These are phyloP conservation scores for Cadophora sp. DNA, from an alignment of 2,329 filamentous ascomycete species.

Conservation along the genomic window DNA sequence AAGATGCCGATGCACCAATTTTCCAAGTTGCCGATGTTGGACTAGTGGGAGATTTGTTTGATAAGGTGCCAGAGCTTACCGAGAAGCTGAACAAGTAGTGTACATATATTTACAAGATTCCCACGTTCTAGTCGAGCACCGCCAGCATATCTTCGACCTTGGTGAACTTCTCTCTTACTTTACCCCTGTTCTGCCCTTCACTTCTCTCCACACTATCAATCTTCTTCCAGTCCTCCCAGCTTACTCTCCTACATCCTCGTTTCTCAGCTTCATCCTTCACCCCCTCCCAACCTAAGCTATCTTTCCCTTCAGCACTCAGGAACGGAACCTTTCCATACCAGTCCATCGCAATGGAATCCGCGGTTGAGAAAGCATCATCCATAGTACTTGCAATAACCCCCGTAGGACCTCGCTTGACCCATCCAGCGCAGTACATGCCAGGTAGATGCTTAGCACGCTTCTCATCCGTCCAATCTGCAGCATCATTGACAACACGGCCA, in stretches of 20 bases:
- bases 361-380: conserved; percentile 91
- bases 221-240: conserved; percentile 84
- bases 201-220: conserved; percentile 82
- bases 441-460: conserved; percentile 50
- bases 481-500: conserved; percentile 67
- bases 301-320: conserved; percentile 50
- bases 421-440: conserved; percentile 91
- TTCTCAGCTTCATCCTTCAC: conserved; percentile 65
- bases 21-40: conserved; percentile 98
- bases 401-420: conserved; percentile 94
- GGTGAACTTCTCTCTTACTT: conserved; percentile 77
- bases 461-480: conserved; percentile 22
- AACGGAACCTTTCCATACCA: conserved; percentile 62
- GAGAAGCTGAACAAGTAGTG: conserved; percentile 74
- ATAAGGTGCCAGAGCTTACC: conserved; percentile 93
- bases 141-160: conserved; percentile 63
- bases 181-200: conserved; percentile 71
- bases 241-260: conserved; percentile 67
- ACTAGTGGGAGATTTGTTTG: conserved; percentile 92
- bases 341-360: conserved; percentile 82
- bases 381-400: conserved; percentile 97
- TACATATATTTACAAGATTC: conserved; percentile 34
- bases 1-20: conserved; percentile 95
- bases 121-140: conserved; percentile 50
- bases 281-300: conserved; percentile 75